Percentiles rank a stretch among this genome's conserved stretches.
phyloP scores from a whole-genome alignment of 129 eudicot species.

The Saussurea involucrata region DNA sequence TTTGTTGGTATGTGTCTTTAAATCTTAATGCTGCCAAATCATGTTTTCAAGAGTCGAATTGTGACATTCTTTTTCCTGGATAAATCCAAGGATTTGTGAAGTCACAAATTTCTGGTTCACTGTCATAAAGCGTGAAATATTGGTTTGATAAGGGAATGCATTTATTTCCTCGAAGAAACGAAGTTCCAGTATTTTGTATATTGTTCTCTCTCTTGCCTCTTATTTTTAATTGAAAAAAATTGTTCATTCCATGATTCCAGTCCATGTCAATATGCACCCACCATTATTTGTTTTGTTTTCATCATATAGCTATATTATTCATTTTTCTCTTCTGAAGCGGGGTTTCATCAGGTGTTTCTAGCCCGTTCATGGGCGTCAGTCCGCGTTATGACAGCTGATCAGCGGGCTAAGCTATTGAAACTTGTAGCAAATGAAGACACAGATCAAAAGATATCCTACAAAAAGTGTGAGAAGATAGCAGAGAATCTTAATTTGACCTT shows the following conservation, averaged over 20 bases:
- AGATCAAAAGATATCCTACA: conserved; percentile 52
- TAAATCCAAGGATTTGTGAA: neutral
- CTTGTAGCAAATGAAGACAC: conserved; percentile 46
- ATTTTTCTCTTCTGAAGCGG: neutral
- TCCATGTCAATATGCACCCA: neutral
- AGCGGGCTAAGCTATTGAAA: conserved; percentile 73
- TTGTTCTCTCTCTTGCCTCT: neutral
- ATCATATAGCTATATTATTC: neutral
- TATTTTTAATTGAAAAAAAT: too few relatives aligned
- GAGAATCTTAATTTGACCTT: conserved; percentile 70
- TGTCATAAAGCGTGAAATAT: too few relatives aligned
- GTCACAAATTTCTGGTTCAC: neutral
- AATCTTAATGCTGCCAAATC: neutral
- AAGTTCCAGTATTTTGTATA: too few relatives aligned
- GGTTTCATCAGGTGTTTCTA: conserved; percentile 51
- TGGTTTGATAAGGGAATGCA: neutral
- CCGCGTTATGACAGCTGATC: conserved; percentile 80
- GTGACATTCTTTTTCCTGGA: neutral
- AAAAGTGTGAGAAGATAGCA: conserved; percentile 72
- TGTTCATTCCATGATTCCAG: neutral
- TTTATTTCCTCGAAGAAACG: neutral
- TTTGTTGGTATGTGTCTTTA: neutral
- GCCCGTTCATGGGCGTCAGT: conserved; percentile 71
- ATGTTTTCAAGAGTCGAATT: neutral
- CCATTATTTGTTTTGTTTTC: neutral